Evolutionary conservation across 75 land plant genomes (phyloP).

Genomic region (Pseudotsuga menziesii): DNA sequence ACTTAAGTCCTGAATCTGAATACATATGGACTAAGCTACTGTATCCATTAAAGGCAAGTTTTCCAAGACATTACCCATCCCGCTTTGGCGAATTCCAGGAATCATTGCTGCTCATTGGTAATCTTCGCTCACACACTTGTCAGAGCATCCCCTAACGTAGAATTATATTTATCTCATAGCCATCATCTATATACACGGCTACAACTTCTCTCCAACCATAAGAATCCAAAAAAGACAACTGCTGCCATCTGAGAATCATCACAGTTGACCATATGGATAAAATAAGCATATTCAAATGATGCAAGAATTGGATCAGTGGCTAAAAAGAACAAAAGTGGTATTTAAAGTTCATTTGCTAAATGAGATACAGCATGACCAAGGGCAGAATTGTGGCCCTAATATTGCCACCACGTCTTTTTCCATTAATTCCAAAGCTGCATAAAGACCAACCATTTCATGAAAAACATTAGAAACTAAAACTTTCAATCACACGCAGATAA

Average conservation of each 20-base stretch:
- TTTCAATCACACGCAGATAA: neutral
- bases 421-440: conserved; percentile 46
- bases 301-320: conserved; percentile 53
- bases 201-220: conserved; percentile 50
- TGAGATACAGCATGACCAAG: conserved; percentile 52
- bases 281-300: conserved; percentile 43
- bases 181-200: conserved; percentile 42
- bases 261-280: conserved; percentile 39
- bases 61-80: conserved; percentile 17
- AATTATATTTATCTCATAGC: too few species aligned
- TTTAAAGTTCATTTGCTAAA: conserved; percentile 39
- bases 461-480: neutral
- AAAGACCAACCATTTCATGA: neutral
- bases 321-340: conserved; percentile 50
- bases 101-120: conserved; percentile 32
- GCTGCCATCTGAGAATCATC: conserved; percentile 53
- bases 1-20: conserved; percentile 17
- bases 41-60: conserved; percentile 39
- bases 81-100: conserved; percentile 13
- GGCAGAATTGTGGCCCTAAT: conserved; percentile 51
- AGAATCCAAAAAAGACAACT: conserved; percentile 29
- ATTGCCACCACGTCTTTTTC: conserved; percentile 39
- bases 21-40: too few species aligned
- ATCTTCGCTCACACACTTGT: conserved; percentile 26
- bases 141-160: conserved; percentile 36